Conservation (phyloP, 2,329 filamentous ascomycete species). For the Apiospora phragmitis region DNA sequence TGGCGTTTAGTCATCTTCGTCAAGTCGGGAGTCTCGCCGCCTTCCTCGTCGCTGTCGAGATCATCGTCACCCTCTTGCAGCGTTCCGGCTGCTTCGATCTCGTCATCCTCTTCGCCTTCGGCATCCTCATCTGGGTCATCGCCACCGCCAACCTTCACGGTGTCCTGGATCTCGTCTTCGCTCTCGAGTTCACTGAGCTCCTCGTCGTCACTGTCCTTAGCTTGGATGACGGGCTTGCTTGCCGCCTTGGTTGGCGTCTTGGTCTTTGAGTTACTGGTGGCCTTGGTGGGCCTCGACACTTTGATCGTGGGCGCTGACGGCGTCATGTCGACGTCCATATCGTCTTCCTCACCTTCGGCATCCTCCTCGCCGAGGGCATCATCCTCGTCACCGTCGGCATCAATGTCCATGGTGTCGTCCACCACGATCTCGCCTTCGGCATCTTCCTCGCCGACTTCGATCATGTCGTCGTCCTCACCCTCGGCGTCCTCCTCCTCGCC, state of each 20-base stretch:
- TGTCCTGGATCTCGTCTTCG: constrained; percentile 47
- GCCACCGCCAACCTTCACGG: constrained; percentile 41
- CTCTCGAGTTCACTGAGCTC: constrained; percentile 59
- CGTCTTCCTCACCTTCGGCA: constrained; percentile 52
- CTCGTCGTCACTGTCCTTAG: constrained; percentile 50
- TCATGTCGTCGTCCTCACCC: constrained; percentile 38
- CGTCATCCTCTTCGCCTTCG: constrained; percentile 43
- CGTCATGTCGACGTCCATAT: constrained; percentile 42
- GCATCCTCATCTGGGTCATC: constrained; percentile 41
- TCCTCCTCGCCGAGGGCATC: constrained; percentile 36
- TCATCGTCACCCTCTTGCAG: constrained; percentile 31
- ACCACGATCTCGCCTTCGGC: constrained; percentile 35
- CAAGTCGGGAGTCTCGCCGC: constrained; percentile 53
- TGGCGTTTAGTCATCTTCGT: constrained; percentile 63
- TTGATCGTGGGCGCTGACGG: constrained; percentile 47
- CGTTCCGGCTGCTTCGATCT: constrained; percentile 41
- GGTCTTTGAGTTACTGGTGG: constrained; percentile 26
- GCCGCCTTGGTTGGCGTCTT: constrained; percentile 24
- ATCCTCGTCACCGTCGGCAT: constrained; percentile 45
- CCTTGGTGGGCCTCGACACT: constrained; percentile 45
- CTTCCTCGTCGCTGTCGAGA: constrained; percentile 43
- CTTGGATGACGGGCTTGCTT: constrained; percentile 33
- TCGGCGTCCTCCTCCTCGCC: constrained; percentile 38
- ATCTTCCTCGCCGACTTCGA: constrained; percentile 30
- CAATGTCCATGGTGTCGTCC: constrained; percentile 40